A percentile compares a stretch with the other conserved stretches of the same genome.
phyloP scores from a whole-genome alignment of 2,329 filamentous ascomycete species.

The Plectosphaerella cucumerina region DNA sequence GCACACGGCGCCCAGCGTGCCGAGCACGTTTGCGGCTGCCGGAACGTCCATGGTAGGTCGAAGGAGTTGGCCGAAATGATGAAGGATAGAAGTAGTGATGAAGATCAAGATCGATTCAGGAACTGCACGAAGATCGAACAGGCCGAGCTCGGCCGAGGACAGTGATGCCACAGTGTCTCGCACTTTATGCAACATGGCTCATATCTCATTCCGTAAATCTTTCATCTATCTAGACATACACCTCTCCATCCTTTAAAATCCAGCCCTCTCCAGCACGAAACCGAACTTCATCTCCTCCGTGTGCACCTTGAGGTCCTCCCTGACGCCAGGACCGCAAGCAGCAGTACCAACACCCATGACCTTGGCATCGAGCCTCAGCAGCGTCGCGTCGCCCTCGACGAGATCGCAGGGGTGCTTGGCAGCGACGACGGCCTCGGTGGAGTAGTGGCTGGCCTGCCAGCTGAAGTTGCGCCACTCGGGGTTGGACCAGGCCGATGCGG shows the following conservation, averaged over 20 bases:
- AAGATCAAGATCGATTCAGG: too few species aligned
- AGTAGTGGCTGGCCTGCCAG: conserved; percentile 54
- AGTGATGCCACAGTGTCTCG: background rate
- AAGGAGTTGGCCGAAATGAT: background rate
- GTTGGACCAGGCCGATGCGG: conserved; percentile 24
- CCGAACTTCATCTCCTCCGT: conserved; percentile 34
- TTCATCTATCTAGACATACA: too few species aligned
- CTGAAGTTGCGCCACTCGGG: conserved; percentile 35
- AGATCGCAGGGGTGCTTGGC: conserved; percentile 64
- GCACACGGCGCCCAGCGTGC: conserved; percentile 57
- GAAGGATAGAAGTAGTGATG: too few species aligned
- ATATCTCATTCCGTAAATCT: too few species aligned
- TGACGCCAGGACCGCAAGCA: conserved; percentile 44
- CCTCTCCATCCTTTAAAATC: conserved; percentile 4
- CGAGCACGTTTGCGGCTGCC: conserved; percentile 52
- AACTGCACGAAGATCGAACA: background rate
- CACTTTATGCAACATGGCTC: too few species aligned
- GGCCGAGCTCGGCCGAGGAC: background rate
- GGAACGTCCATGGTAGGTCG: conserved; percentile 49
- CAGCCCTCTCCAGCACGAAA: conserved; percentile 32
- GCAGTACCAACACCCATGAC: conserved; percentile 47
- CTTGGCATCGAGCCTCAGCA: conserved; percentile 37
- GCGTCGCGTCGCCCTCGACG: conserved; percentile 38
- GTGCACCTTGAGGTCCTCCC: conserved; percentile 38
- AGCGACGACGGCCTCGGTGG: conserved; percentile 45